Evolutionary conservation across 1,139 yeast genomes (phyloP).

Genomic region (Blastobotrys raffinosifermentans): DNA sequence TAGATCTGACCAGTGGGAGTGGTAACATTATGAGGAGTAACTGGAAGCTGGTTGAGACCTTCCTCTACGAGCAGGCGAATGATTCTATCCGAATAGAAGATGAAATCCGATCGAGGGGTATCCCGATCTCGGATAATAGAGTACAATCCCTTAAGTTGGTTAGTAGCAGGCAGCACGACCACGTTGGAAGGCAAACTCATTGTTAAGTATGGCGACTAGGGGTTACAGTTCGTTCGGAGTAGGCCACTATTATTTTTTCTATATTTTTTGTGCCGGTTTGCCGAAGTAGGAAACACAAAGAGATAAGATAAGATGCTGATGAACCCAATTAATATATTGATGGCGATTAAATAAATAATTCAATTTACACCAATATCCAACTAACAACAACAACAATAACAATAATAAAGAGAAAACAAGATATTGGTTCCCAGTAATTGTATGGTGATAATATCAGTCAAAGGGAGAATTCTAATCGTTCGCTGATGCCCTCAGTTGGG

Average conservation of each 20-base stretch:
- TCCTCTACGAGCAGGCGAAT: conserved; percentile 89
- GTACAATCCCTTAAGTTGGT: conserved; percentile 80
- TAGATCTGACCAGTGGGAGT: conserved; percentile 75
- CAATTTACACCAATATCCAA: neutral
- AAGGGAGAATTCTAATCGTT: conserved; percentile 10
- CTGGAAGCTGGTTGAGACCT: conserved; percentile 90
- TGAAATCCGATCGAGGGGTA: conserved; percentile 85
- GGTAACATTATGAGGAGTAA: conserved; percentile 54
- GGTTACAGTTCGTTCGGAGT: too few species aligned
- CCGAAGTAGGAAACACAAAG: too few species aligned
- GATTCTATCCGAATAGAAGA: conserved; percentile 90
- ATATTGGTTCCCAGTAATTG: neutral
- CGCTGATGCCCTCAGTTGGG: conserved; percentile 11
- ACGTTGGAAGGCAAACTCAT: conserved; percentile 36
- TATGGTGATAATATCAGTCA: neutral
- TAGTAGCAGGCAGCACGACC: conserved; percentile 72
- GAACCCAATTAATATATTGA: too few species aligned
- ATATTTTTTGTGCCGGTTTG: too few species aligned
- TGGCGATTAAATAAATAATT: neutral
- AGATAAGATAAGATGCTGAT: too few species aligned
- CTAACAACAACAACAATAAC: too few species aligned
- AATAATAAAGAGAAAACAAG: too few species aligned
- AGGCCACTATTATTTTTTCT: too few species aligned
- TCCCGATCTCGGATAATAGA: conserved; percentile 74
- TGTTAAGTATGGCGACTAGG: conserved; percentile 1